A percentile compares a stretch with the other conserved stretches of the same genome.
phyloP scores from a whole-genome alignment of 345 rosid species.

The Gossypium bickii region DNA sequence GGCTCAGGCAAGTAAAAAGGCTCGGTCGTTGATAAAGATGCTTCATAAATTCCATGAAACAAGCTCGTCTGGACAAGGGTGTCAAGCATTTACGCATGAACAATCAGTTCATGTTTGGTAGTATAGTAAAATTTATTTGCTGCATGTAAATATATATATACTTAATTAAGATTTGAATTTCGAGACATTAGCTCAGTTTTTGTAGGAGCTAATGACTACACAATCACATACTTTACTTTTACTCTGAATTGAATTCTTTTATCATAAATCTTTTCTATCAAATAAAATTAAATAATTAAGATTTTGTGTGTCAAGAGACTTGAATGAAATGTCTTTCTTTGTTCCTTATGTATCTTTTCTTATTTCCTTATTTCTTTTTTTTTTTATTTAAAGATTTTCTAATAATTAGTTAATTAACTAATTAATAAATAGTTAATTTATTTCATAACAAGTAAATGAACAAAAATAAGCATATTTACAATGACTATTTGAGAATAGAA shows the following conservation, averaged over 20 bases:
- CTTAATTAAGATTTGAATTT: background rate
- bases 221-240: background rate
- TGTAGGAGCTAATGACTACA: background rate
- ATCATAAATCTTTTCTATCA: background rate
- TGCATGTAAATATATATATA: background rate
- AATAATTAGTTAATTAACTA: too few relatives aligned
- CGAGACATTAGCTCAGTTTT: conserved; percentile 3
- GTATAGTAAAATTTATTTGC: background rate
- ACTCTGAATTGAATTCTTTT: background rate
- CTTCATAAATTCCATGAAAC: conserved; percentile 42
- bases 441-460: too few relatives aligned
- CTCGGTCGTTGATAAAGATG: conserved; percentile 36
- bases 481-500: too few relatives aligned
- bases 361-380: too few relatives aligned
- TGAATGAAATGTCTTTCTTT: background rate
- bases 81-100: conserved; percentile 22
- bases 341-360: background rate
- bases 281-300: background rate
- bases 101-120: conserved; percentile 22
- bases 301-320: background rate
- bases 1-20: conserved; percentile 36
- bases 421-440: too few relatives aligned
- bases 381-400: too few relatives aligned
- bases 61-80: conserved; percentile 20
- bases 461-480: too few relatives aligned